These are phyloP conservation scores for Closterium sp. DNA, from an alignment of 139 green algal genomes.

Conservation along the genomic window DNA sequence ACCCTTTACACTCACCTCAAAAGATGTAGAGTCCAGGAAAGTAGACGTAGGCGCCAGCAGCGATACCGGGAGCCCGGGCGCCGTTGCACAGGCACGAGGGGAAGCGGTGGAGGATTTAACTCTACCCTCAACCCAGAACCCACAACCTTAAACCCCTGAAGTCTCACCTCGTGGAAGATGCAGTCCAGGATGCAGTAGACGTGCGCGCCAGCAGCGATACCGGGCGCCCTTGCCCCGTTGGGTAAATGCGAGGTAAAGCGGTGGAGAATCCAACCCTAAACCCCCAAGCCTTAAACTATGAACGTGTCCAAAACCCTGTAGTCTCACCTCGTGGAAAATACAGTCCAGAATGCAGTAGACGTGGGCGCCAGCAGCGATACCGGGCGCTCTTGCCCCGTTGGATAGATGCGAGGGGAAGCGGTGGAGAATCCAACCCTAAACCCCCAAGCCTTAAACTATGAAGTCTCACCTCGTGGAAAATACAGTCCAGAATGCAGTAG, in stretches of 20 bases:
- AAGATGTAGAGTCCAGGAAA: background rate
- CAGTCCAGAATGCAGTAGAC: background rate
- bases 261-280: background rate
- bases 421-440: constrained; percentile 63
- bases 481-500: too few relatives aligned
- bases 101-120: too few relatives aligned
- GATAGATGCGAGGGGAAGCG: constrained; percentile 66
- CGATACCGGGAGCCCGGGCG: too few relatives aligned
- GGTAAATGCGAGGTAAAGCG: constrained; percentile 64
- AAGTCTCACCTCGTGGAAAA: too few relatives aligned
- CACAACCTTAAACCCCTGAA: too few relatives aligned
- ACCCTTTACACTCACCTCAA: background rate
- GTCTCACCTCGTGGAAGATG: constrained; percentile 71
- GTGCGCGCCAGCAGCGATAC: constrained; percentile 27
- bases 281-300: too few relatives aligned
- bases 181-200: constrained; percentile 79
- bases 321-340: background rate
- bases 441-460: too few relatives aligned
- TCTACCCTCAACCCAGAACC: too few relatives aligned
- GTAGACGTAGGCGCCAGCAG: too few relatives aligned
- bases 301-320: background rate
- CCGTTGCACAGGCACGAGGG: too few relatives aligned
- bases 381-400: constrained; percentile 42
- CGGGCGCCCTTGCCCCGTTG: constrained; percentile 42
- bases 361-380: background rate